Percentiles rank a stretch among this genome's conserved stretches.
Evolutionary conservation across 2,329 filamentous ascomycete genomes (phyloP).

Genomic region (Sclerotinia borealis): DNA sequence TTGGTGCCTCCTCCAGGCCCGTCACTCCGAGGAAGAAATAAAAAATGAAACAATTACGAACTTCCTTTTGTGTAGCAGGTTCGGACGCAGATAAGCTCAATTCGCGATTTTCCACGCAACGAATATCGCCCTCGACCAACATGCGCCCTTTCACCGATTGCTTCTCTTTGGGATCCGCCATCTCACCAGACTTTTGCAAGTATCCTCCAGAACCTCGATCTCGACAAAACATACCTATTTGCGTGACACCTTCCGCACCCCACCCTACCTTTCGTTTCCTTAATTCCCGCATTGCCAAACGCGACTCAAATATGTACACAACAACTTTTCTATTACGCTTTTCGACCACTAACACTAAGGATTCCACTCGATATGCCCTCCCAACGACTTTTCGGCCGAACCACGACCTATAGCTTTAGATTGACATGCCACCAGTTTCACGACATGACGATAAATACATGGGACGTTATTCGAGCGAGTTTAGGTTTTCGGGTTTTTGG

Average conservation of each 20-base stretch:
- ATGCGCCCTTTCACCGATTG: slow-evolving; percentile 20
- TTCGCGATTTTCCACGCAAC: slow-evolving; percentile 27
- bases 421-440: slow-evolving; percentile 11
- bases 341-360: slow-evolving; percentile 9
- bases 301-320: slow-evolving; percentile 11
- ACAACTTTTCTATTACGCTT: slow-evolving; percentile 7
- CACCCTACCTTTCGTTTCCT: slow-evolving; percentile 10
- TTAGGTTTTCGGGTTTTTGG: slow-evolving; percentile 5
- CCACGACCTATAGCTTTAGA: slow-evolving; percentile 8
- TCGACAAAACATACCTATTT: slow-evolving; percentile 30
- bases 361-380: slow-evolving; percentile 2
- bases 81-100: slow-evolving; percentile 77
- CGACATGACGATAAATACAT: slow-evolving; percentile 12
- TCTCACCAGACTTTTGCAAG: slow-evolving; percentile 19
- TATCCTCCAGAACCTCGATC: slow-evolving; percentile 21
- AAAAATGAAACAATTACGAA: slow-evolving; percentile 64
- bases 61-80: slow-evolving; percentile 73
- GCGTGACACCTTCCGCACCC: slow-evolving; percentile 14
- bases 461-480: slow-evolving; percentile 7
- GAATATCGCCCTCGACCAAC: slow-evolving; percentile 20
- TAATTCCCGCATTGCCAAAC: slow-evolving; percentile 5
- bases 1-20: slow-evolving; percentile 55
- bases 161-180: slow-evolving; percentile 15
- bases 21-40: slow-evolving; percentile 65
- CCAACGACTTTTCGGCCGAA: slow-evolving; percentile 8